phyloP scores from a whole-genome alignment of 2,329 filamentous ascomycete species.

The Pseudonectria buxi region DNA sequence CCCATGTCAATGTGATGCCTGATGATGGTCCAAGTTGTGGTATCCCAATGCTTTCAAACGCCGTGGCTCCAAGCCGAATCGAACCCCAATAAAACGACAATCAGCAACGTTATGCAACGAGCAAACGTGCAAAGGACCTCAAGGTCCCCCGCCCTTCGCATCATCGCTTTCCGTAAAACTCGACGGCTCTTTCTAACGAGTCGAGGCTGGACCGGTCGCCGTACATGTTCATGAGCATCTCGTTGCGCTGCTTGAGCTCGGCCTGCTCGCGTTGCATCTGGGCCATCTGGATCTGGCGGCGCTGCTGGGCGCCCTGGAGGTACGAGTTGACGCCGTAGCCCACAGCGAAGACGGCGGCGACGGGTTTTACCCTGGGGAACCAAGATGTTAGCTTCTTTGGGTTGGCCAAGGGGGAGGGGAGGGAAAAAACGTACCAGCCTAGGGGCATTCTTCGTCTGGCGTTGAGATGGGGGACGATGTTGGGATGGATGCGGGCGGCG shows the following conservation, averaged over 20 bases:
- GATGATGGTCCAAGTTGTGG: background rate
- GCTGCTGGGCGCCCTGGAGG: constrained; percentile 21
- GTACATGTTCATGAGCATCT: constrained; percentile 42
- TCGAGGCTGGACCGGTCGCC: constrained; percentile 43
- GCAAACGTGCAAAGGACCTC: no score
- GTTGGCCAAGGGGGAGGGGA: background rate
- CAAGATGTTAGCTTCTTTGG: background rate
- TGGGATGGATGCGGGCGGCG: constrained; percentile 21
- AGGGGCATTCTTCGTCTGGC: constrained; percentile 19
- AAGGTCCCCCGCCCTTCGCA: no score
- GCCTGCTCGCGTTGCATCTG: no score
- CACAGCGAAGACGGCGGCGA: constrained; percentile 24
- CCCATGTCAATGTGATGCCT: background rate
- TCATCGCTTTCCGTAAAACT: constrained; percentile 37
- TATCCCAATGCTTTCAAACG: no score
- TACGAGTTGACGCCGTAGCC: constrained; percentile 31
- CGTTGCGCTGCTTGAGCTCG: constrained; percentile 29
- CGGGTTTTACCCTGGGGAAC: constrained; percentile 24
- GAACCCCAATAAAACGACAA: background rate
- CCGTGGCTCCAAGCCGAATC: no score
- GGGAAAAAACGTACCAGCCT: constrained; percentile 13
- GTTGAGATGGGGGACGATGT: constrained; percentile 22
- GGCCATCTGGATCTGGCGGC: constrained; percentile 19
- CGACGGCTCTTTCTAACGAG: constrained; percentile 41
- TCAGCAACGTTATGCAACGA: no score